Evolutionary conservation across 352 stramenopile genomes (phyloP).

Genomic region (Phytopythium cucurbitacearum): DNA sequence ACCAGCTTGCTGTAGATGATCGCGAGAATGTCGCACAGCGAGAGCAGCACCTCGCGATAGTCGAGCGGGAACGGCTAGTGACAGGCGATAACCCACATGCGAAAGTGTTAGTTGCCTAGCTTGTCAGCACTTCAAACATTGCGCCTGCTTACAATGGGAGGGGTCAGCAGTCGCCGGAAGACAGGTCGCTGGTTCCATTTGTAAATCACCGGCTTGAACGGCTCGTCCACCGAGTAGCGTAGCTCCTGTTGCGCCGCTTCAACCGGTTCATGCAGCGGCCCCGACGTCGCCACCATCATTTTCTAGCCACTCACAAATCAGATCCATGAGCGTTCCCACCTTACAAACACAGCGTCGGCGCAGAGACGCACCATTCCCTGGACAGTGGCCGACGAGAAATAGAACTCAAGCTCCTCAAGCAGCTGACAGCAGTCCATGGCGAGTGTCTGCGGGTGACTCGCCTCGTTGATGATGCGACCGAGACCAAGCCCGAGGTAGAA

Average conservation of each 20-base stretch:
- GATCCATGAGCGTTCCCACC: not conserved
- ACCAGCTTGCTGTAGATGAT: conserved; percentile 83
- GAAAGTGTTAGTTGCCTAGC: not conserved
- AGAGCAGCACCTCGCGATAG: conserved; percentile 78
- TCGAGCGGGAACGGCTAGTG: conserved; percentile 74
- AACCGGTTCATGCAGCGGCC: conserved; percentile 53
- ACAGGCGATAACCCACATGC: not conserved
- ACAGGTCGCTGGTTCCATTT: conserved; percentile 85
- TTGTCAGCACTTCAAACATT: conserved; percentile 1
- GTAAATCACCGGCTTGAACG: conserved; percentile 61
- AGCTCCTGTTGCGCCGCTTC: conserved; percentile 26
- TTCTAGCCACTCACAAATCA: conserved; percentile 33
- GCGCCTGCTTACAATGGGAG: conserved; percentile 48
- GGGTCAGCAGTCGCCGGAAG: conserved; percentile 65
- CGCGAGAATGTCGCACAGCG: conserved; percentile 75
- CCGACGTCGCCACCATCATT: conserved; percentile 79
- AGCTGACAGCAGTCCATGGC: conserved; percentile 74
- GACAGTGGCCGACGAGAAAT: conserved; percentile 67
- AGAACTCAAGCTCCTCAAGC: conserved; percentile 85
- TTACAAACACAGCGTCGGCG: not conserved
- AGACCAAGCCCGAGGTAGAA: conserved; percentile 79
- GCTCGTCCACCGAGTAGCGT: conserved; percentile 41
- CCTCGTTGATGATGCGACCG: conserved; percentile 52
- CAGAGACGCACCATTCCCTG: conserved; percentile 62
- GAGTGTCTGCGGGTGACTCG: conserved; percentile 47